Evolutionary conservation across 2,329 filamentous ascomycete genomes (phyloP).

Genomic region (Alternaria sp.): DNA sequence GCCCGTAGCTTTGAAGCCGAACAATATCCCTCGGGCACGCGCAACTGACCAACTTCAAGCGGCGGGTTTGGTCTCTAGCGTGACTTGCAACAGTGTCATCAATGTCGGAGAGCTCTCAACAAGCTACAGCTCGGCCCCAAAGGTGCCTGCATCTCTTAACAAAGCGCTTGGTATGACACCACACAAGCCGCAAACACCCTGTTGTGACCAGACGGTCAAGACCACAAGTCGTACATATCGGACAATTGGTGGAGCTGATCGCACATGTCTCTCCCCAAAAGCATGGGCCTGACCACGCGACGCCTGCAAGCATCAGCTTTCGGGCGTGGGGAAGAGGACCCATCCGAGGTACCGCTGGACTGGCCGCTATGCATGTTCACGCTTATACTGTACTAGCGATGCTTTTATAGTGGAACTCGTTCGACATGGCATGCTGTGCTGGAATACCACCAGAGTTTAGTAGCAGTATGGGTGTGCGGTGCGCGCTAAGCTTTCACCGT

Average conservation of each 20-base stretch:
- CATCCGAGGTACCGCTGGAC: constrained; percentile 17
- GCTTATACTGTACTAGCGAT: constrained; percentile 2
- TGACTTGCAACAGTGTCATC: constrained; percentile 1
- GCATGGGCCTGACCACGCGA: constrained; percentile 19
- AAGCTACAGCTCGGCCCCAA: constrained; percentile 6
- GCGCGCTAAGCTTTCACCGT: constrained; percentile 21
- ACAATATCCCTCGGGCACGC: background rate
- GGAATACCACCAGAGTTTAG: background rate
- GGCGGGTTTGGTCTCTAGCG: background rate
- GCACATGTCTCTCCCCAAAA: constrained; percentile 3
- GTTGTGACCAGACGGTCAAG: background rate
- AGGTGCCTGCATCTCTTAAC: background rate
- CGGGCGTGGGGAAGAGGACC: constrained; percentile 27
- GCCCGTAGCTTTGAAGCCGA: constrained; percentile 2
- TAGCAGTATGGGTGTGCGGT: constrained; percentile 1
- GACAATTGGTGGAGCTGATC: constrained; percentile 1
- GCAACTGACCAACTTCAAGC: constrained; percentile 1
- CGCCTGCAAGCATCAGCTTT: constrained; percentile 14
- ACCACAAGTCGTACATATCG: background rate
- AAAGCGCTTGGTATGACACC: constrained; percentile 13
- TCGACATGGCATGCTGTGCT: constrained; percentile 3
- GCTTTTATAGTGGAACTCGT: constrained; percentile 3
- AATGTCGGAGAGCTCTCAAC: background rate
- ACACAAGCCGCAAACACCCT: constrained; percentile 1
- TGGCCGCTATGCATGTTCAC: constrained; percentile 10